These are phyloP conservation scores for Microcos paniculata DNA, from an alignment of 345 rosid species.

Conservation along the genomic window DNA sequence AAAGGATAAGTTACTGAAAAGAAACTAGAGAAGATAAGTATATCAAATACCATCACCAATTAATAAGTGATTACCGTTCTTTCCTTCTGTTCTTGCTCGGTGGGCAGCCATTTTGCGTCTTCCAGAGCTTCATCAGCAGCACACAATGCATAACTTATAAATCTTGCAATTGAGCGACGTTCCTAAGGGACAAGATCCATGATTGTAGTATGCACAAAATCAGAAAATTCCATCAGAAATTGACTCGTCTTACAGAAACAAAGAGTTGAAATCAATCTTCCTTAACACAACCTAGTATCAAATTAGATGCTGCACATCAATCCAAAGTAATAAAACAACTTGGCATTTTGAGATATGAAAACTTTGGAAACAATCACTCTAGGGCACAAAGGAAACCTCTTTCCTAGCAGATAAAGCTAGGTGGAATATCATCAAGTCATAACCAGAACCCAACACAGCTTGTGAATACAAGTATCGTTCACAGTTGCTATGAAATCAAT, in stretches of 20 bases:
- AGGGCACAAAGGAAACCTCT: not conserved
- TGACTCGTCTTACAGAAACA: not conserved
- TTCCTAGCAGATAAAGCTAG: not conserved
- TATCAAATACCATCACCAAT: not conserved
- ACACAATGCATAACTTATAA: constrained; percentile 86
- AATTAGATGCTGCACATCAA: not conserved
- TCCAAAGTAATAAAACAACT: not conserved
- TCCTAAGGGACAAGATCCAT: constrained; percentile 36
- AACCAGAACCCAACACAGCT: not conserved
- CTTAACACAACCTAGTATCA: not conserved
- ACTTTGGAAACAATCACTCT: not conserved
- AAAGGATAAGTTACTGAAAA: constrained; percentile 1
- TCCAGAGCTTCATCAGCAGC: constrained; percentile 90
- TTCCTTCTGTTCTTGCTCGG: constrained; percentile 67
- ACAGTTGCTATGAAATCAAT: not conserved
- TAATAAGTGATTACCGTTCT: constrained; percentile 56
- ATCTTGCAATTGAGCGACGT: constrained; percentile 70
- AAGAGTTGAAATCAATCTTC: not conserved
- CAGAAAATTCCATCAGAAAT: not conserved
- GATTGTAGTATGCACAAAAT: not conserved
- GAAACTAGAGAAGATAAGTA: constrained; percentile 17
- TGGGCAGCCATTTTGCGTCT: constrained; percentile 84
- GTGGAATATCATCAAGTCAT: not conserved
- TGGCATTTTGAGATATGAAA: not conserved
- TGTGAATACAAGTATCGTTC: not conserved